These are phyloP conservation scores for Fusarium gaditjirri DNA, from an alignment of 2,329 filamentous ascomycete species.

Conservation along the genomic window DNA sequence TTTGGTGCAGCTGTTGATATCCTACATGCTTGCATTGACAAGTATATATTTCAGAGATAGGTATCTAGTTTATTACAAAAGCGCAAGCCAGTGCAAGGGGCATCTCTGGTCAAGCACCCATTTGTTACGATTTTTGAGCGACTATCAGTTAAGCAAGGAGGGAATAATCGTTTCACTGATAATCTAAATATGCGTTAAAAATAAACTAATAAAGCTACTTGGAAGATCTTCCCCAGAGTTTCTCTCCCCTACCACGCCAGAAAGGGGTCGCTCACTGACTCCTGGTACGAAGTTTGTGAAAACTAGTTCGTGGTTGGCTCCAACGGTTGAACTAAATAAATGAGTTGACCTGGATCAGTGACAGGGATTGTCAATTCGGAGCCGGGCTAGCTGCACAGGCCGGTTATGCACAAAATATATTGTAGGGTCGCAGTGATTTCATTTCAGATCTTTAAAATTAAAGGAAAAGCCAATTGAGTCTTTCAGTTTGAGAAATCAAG, in stretches of 20 bases:
- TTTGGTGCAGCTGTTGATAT: not conserved
- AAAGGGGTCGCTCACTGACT: constrained; percentile 15
- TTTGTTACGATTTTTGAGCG: not conserved
- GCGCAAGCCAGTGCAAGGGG: not conserved
- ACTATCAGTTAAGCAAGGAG: not conserved
- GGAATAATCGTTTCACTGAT: not conserved
- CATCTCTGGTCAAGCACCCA: not conserved
- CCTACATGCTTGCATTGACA: not conserved
- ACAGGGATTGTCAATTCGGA: constrained; percentile 20
- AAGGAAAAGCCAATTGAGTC: constrained; percentile 9
- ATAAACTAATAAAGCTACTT: not conserved
- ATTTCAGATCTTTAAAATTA: not conserved
- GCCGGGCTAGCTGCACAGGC: constrained; percentile 16
- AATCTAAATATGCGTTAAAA: not conserved
- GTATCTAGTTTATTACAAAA: not conserved
- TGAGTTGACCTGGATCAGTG: constrained; percentile 22
- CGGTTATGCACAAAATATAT: constrained; percentile 11
- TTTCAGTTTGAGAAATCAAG: not conserved
- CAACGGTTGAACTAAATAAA: not conserved
- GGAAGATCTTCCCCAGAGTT: constrained; percentile 30
- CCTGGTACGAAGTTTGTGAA: constrained; percentile 4
- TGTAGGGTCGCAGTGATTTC: constrained; percentile 5
- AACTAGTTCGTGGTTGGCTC: constrained; percentile 11
- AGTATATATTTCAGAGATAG: not conserved
- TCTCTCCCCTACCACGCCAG: not conserved